These are phyloP conservation scores for Ophioceras dolichostomum DNA, from an alignment of 2,329 filamentous ascomycete species.

Conservation along the genomic window DNA sequence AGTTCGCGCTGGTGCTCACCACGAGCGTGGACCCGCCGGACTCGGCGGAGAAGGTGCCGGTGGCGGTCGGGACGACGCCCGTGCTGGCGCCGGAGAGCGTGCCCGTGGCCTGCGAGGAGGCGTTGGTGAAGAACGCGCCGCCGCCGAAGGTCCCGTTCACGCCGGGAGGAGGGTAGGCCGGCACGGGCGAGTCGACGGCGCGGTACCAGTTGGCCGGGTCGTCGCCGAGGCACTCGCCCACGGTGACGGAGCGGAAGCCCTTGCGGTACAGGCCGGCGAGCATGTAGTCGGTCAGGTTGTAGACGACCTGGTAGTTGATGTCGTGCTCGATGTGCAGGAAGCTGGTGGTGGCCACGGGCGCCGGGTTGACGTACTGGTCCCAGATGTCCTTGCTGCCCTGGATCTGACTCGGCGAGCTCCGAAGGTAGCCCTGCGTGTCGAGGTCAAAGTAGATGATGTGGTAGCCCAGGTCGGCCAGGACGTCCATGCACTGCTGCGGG, in stretches of 20 bases:
- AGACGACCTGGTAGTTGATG: conserved; percentile 31
- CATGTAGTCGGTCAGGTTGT: conserved; percentile 32
- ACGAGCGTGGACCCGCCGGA: background rate
- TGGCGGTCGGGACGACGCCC: background rate
- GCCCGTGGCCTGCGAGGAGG: background rate
- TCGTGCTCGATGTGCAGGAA: conserved; percentile 42
- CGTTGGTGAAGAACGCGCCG: background rate
- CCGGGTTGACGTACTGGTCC: conserved; percentile 13
- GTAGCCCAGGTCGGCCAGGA: conserved; percentile 20
- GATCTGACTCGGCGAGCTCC: conserved; percentile 18
- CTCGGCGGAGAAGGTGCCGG: background rate
- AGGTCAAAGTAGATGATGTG: conserved; percentile 23
- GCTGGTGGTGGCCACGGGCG: conserved; percentile 11
- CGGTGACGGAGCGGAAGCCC: conserved; percentile 34
- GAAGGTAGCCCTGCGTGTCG: conserved; percentile 21
- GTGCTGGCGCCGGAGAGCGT: background rate
- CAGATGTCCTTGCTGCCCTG: conserved; percentile 19
- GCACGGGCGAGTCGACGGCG: conserved; percentile 6
- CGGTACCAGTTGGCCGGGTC: conserved; percentile 40
- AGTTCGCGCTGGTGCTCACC: conserved; percentile 5
- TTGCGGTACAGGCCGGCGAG: conserved; percentile 24
- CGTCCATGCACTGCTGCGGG: conserved; percentile 15
- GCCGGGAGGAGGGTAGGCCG: conserved; percentile 1
- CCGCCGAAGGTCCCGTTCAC: background rate
- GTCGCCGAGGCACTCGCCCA: conserved; percentile 43